A percentile compares a stretch with the other conserved stretches of the same genome.
Conservation (phyloP, 345 rosid genomes). For the rapeseed (Brassica napus) region Da-Ae NC_063446.1:53857001-53857500, state of each 20-base stretch:
- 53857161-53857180: conserved; percentile 91
- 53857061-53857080: conserved; percentile 84
- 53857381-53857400: too few relatives aligned
- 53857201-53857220: conserved; percentile 89
- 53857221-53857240: conserved; percentile 86
- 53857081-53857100: conserved; percentile 95
- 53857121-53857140: conserved; percentile 91
- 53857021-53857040: neutral
- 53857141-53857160: conserved; percentile 99
- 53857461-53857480: conserved; percentile 53
- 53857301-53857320: conserved; percentile 80
- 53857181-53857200: conserved; percentile 89
- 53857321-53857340: conserved; percentile 90
- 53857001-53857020: neutral
- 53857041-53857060: conserved; percentile 68
- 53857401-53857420: neutral
- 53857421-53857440: neutral
- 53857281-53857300: conserved; percentile 89
- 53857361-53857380: neutral
- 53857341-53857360: conserved; percentile 82
- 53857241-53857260: conserved; percentile 91
- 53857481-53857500: conserved; percentile 91
- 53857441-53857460: conserved; percentile 18
- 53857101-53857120: conserved; percentile 94
- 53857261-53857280: conserved; percentile 98